Conservation (phyloP, 306 rosid genomes). For the Ceratonia siliqua region DNA sequence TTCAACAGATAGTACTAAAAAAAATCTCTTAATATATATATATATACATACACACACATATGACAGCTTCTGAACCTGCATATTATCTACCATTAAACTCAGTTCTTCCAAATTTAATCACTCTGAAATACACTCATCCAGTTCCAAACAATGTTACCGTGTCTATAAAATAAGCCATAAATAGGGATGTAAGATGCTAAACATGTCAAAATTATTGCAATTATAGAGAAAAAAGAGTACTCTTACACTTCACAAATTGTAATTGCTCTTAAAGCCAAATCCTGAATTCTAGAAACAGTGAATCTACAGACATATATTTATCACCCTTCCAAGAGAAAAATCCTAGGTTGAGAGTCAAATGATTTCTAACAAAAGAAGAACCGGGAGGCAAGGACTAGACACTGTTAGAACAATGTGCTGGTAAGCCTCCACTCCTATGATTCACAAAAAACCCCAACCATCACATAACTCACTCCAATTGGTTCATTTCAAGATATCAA, state of each 20-base stretch:
- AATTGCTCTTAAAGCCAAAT: not conserved
- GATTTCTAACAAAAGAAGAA: not conserved
- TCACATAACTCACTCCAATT: not conserved
- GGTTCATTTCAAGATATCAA: not conserved
- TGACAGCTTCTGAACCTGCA: constrained; percentile 16
- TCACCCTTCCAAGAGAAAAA: not conserved
- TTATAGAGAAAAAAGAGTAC: not conserved
- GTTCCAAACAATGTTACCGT: not conserved
- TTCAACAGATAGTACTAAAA: constrained; percentile 15
- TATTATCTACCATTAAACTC: not conserved
- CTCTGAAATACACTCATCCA: not conserved
- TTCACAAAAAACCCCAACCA: not conserved
- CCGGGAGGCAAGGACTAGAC: too few species aligned
- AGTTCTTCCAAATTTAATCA: not conserved
- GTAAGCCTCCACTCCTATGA: not conserved
- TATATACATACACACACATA: not conserved
- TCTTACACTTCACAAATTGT: not conserved
- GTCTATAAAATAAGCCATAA: not conserved
- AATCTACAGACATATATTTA: not conserved
- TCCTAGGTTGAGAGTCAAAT: not conserved
- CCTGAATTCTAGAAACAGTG: not conserved
- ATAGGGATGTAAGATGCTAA: not conserved
- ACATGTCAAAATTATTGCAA: not conserved
- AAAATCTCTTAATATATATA: not conserved
- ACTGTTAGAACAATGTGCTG: not conserved